Conservation (phyloP, 352 stramenopile species). For the Pythium biforme region DNA sequence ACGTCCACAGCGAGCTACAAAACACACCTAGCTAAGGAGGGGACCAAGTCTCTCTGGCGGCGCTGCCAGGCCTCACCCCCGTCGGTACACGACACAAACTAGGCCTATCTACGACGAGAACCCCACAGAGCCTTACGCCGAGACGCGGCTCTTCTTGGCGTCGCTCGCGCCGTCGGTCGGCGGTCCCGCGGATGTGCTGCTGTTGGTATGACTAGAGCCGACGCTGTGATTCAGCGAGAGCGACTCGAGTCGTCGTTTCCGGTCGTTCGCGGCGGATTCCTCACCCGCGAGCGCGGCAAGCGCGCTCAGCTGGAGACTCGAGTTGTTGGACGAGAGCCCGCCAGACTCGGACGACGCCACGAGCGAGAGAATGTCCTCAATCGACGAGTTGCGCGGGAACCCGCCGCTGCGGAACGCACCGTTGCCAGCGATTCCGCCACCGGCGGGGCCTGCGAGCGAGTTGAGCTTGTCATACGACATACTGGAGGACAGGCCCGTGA, state of each 20-base stretch:
- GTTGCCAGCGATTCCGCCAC: background rate
- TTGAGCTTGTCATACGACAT: conserved; percentile 79
- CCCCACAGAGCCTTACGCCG: background rate
- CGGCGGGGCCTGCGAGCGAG: conserved; percentile 28
- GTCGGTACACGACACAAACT: background rate
- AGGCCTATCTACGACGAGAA: conserved; percentile 11
- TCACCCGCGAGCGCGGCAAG: conserved; percentile 63
- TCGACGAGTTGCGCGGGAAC: conserved; percentile 84
- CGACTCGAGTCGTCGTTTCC: conserved; percentile 55
- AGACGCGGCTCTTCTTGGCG: conserved; percentile 28
- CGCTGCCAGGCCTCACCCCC: no score
- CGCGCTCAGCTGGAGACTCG: conserved; percentile 63
- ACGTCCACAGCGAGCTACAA: conserved; percentile 14
- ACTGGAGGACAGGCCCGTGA: conserved; percentile 59
- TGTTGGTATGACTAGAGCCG: conserved; percentile 3
- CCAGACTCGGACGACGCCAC: conserved; percentile 76
- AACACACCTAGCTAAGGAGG: conserved; percentile 15
- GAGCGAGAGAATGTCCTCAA: conserved; percentile 85
- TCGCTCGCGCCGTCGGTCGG: background rate
- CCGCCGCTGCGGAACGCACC: conserved; percentile 23
- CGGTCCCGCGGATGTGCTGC: conserved; percentile 1
- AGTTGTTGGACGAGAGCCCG: conserved; percentile 43
- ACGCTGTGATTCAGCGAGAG: conserved; percentile 18
- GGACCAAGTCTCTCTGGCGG: no score
- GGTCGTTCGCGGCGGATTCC: conserved; percentile 57